A percentile compares a stretch with the other conserved stretches of the same genome.
Conservation (phyloP, 768 basidiomycete species). For the Suillus fuscotomentosus region DNA sequence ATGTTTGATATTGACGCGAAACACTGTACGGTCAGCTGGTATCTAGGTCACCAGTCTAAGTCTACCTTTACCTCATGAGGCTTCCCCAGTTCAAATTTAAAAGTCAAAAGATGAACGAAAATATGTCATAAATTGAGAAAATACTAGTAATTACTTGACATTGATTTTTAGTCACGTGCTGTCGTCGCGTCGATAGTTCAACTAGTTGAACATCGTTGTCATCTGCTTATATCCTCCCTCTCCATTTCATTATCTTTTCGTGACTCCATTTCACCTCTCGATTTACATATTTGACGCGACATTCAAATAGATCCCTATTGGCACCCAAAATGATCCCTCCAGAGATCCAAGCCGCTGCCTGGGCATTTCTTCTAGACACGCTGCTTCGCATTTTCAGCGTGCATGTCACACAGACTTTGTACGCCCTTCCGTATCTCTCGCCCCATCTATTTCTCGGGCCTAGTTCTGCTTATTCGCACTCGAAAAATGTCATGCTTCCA, state of each 20-base stretch:
- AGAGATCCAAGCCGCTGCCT: background rate
- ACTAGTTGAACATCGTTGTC: background rate
- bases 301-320: background rate
- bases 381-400: background rate
- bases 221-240: background rate
- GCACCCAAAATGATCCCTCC: background rate
- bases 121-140: background rate
- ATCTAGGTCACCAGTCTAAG: too few relatives aligned
- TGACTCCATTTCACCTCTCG: background rate
- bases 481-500: background rate
- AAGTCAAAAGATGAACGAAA: too few relatives aligned
- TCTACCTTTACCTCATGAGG: too few relatives aligned
- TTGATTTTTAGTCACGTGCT: background rate
- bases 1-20: too few relatives aligned
- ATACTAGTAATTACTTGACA: background rate
- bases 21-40: too few relatives aligned
- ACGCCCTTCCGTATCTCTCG: background rate
- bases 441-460: background rate
- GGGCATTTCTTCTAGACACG: background rate
- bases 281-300: background rate
- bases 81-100: too few relatives aligned
- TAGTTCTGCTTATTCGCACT: background rate
- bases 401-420: background rate
- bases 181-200: background rate
- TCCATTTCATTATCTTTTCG: background rate